Evolutionary conservation across 768 basidiomycete genomes (phyloP), one percentile per base, ranked within the genome.

Genomic region (Phaeotremella fagi): DNA sequence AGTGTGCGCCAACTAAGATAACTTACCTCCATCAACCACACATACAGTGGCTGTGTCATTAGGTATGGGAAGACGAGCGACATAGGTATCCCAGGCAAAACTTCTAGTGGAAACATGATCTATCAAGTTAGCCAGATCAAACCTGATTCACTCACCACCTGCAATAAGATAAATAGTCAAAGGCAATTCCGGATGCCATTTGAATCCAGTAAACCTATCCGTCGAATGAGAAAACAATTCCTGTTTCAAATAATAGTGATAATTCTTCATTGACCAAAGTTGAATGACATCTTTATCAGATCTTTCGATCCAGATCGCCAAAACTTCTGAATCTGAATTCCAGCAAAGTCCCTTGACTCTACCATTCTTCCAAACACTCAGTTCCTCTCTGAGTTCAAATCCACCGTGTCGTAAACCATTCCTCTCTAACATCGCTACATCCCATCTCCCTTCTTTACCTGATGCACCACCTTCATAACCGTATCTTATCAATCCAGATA

Each of bases 211-310:
- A 64, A 94, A 90, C 45, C 83, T 80, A 3, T 31, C 5, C 11
- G 45, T 37, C 5, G 38, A 16, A 25, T 45, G 55, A 51, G 60
- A 55, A 18, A 75, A 64, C 29, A 95, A 77, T 69, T 92, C 89
- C 70, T 94, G 90, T 75, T 97, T 97, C 54, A 97, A 81, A 76
- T 97, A 95, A 90, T 95, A 98, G 68, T 97, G 85, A 72, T 95
- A 98, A 69, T 99, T 99, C 26, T 87, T 84, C 5, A 81, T 88
- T 1, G 89, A 87, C 90, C 91, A 99, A 0, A 98, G 77, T 76
- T 99, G 95, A 16, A 98, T 89, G 85, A 70, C 4, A 15, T 1
- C n/a, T 14, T 37, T 42, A 7, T 78, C 44, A 29, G 82, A 78
- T 26, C 79, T 75, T 68, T 87, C 85, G 27, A 91, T 78, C 90